Evolutionary conservation across 208 protist genomes (phyloP), one percentile per base, ranked within the genome.

Genomic region (Phytomonas serpens): DNA sequence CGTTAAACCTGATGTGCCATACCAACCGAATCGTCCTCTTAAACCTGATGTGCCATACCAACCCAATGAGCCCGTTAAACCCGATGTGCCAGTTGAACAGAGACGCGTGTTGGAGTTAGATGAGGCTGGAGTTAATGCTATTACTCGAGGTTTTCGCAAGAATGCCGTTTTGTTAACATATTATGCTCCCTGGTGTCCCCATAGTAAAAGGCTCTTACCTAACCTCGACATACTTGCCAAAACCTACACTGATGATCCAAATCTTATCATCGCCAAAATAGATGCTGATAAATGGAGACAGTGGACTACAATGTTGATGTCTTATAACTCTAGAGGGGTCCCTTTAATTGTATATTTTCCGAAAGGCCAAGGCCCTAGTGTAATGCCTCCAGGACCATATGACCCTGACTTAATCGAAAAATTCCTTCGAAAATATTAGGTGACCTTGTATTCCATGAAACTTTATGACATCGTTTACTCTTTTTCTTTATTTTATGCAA

Each of bases 201-300:
- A 98, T 78, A 98, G 96, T 85, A 95, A 97, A 81, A 68, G 72
- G 52, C 72, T 98, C 13, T 85, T 84, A 64, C 82, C 78, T 5
- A 71, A 80, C 14, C 87, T 83, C 72, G 86, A 83, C 32, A 30
- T 75, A 33, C 69, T 95, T 9, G 85, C 85, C 2, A 77, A 74
- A 37, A 69, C 83, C 23, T 89, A 76, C 67, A 68, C 75, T 34
- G 73, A 78, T 31, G 87, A 95, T n/a, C 73, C 88, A 57, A 82
- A 93, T 65, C 62, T 95, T 2, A 71, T 88, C n/a, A 82, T 97
- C 42, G 93, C 81, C 27, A 75, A 77, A 63, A 33, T 90, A 71
- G 72, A 97, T 64, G 86, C 77, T 7, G 75, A 83, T 65, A 76
- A 90, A 19, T 36, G 23, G 7, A 61, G 77, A 19, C 40, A 51